Base-by-base conservation (phyloP, 352 stramenopile species). In the Phytophthora pinifolia region DNA sequence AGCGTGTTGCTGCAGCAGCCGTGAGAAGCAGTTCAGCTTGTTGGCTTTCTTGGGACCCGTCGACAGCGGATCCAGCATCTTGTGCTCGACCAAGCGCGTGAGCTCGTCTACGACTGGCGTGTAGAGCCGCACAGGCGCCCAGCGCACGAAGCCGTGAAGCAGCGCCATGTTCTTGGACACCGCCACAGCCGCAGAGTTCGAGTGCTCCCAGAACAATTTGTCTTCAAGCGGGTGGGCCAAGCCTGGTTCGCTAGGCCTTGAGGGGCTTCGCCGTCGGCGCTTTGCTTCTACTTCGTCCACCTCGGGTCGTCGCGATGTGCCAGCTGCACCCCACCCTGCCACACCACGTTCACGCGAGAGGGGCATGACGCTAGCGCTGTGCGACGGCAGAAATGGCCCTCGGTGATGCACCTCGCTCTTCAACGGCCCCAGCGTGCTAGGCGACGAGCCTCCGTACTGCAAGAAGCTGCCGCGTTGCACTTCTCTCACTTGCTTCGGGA, bases 151-250 rank as follows among this genome's bases (percentile, higher is more conserved):
- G 17, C 62, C 65, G 39, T 61, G 67, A 6, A 86, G 36, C 13
- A 89, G 55, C n/a, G 73, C 68, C 47, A 89, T 54, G 55, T 88
- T 88, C 61, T 85, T 86, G 5, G 75, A 80, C 9, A 74, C 59
- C 2, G 63, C 64, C n/a, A 86, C 70, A 1, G 61, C 46, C 7
- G 42, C 9, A 3, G 53, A 33, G 62, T 86, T 73, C 2, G 56
- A 49, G 56, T 85, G 66, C 15, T 83, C 75, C 78, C 77, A 86
- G 8, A 73, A 49, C 42, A 88, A 53, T n/a, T 69, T 71, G 42
- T 86, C 72, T 39, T 82, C 61, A 30, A 84, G 67, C 4, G 46
- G 46, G 32, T 57, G 39, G 1, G 47, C 32, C n/a, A 22, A 20
- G 35, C 13, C 46, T 22, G 18, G 18, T 1, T 51, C 22, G 8